Evolutionary conservation across 2,329 filamentous ascomycete species (phyloP), one percentile per base, ranked within the genome.

Genomic region (Thielaviopsis populi): DNA sequence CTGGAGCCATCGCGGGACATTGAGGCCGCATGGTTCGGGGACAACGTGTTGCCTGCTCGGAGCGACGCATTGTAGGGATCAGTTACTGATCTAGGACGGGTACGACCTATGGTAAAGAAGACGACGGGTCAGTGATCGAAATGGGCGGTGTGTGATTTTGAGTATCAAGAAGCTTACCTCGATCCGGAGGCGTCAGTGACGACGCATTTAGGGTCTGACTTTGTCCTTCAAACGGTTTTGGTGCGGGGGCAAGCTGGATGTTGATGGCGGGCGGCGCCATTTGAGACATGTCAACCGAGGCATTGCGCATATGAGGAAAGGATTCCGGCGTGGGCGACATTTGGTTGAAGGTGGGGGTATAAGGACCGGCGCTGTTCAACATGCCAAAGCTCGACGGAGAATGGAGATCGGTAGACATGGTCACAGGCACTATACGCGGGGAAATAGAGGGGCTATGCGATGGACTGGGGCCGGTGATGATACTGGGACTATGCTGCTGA

Each of bases 241-340:
- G 69, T 87, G 83, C 8, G 27, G 91, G 91, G 17, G 91, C 91
- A 73, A 89, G 91, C 72, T 96, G 89, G 69, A 96, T 94, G 71
- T 94, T 95, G 74, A 96, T 96, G 61, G 91, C 89, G 0, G 91
- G 91, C n/a, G 91, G 89, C 2, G 87, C 87, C 86, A 95, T 94
- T 68, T 88, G 84, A 5, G 83, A 82, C 71, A 88, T 81, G 65
- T 91, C 87, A n/a, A 73, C 72, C 27, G 78, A 75, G 63, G 78
- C 75, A 19, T 61, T 64, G 41, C 72, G 72, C 15, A 83, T 73
- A 37, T 76, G 72, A 5, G 81, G 79, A 68, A 84, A 85, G 7
- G 80, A 75, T 68, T 84, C 80, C 22, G 61, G n/a, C 3, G 59
- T 61, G 24, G 59, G 37, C 27, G 59, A 41, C 61, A 63, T 59